These are phyloP conservation scores for Arachis hypogaea DNA, from an alignment of 306 rosid species.

Conservation along the genomic window DNA sequence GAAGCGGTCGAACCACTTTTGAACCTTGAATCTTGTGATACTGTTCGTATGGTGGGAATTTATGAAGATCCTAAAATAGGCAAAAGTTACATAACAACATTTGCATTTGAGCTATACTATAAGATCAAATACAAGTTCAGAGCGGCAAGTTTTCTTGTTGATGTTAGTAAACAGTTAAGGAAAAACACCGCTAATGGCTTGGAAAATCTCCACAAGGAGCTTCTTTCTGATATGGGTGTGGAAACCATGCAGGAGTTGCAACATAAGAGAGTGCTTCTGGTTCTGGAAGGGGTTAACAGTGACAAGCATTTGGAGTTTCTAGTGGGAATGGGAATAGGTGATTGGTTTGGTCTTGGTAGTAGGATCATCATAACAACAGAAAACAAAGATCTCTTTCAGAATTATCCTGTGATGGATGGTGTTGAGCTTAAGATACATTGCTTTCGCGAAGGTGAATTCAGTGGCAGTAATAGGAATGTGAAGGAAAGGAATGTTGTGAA, in stretches of 20 bases:
- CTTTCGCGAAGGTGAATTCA: background rate
- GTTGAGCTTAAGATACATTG: background rate
- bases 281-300: conserved; percentile 21
- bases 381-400: background rate
- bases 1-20: background rate
- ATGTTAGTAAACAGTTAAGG: background rate
- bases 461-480: background rate
- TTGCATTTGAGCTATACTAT: background rate
- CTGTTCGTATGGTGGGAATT: background rate
- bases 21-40: background rate
- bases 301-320: background rate
- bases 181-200: background rate
- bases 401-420: background rate
- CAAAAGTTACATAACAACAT: background rate
- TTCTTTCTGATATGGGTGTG: background rate
- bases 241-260: background rate
- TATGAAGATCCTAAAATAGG: conserved; percentile 6
- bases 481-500: background rate
- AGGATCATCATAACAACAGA: conserved; percentile 18
- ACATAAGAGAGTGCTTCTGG: background rate
- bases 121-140: background rate
- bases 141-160: background rate
- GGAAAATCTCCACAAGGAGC: background rate
- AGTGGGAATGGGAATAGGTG: background rate
- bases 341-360: conserved; percentile 25